phyloP scores from a whole-genome alignment of 345 rosid genomes.

The Gossypium arboreum region DNA sequence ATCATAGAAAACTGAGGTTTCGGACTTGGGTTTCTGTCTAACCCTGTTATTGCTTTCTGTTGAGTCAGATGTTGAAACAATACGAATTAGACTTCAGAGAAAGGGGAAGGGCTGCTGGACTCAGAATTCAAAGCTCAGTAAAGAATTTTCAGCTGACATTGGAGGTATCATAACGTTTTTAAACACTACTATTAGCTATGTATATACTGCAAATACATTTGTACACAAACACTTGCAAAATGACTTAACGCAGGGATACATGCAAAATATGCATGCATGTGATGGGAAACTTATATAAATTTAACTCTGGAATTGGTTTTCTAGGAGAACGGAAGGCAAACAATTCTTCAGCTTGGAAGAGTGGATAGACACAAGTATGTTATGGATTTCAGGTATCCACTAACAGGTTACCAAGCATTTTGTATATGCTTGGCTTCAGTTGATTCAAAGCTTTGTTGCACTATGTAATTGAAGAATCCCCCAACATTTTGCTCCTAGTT shows the following conservation, averaged over 20 bases:
- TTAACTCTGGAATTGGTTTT: not conserved
- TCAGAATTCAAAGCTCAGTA: slow-evolving; percentile 63
- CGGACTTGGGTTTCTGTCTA: not conserved
- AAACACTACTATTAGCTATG: not conserved
- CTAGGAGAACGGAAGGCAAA: slow-evolving; percentile 64
- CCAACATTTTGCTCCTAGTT: slow-evolving; percentile 25
- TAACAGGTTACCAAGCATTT: slow-evolving; percentile 81
- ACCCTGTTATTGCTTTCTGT: not conserved
- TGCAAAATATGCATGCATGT: not conserved
- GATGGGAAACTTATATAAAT: not conserved
- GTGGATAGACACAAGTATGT: slow-evolving; percentile 65
- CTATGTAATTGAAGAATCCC: slow-evolving; percentile 34
- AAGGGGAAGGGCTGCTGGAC: slow-evolving; percentile 74
- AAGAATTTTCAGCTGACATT: slow-evolving; percentile 87
- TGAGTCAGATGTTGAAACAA: slow-evolving; percentile 51
- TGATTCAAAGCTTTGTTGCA: slow-evolving; percentile 86
- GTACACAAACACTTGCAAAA: no score
- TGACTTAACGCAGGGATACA: not conserved
- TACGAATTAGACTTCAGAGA: slow-evolving; percentile 83
- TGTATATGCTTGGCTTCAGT: slow-evolving; percentile 87
- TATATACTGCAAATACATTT: no score
- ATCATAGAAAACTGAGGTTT: not conserved
- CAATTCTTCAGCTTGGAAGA: slow-evolving; percentile 85
- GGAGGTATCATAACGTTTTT: slow-evolving; percentile 41
- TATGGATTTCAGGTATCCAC: slow-evolving; percentile 92